phyloP scores from a whole-genome alignment of 179 eudicot genomes.

The Heliamphora pulchella region DNA sequence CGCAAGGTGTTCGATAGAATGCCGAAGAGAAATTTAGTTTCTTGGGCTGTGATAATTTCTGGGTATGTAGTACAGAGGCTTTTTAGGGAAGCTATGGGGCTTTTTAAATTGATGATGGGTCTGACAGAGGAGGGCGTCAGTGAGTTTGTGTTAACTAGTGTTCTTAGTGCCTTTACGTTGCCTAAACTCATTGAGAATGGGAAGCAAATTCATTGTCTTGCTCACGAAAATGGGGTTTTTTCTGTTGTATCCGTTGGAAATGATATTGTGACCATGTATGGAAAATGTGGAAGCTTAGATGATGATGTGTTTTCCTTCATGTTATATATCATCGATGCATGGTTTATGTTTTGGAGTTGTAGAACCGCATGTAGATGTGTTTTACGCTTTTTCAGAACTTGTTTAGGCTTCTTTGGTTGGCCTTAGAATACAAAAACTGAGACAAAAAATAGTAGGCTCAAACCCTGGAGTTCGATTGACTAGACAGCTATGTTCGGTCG shows the following conservation, averaged over 20 bases:
- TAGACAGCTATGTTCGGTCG: too few relatives aligned
- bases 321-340: too few relatives aligned
- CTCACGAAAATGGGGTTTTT: slow-evolving; percentile 34
- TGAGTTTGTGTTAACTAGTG: slow-evolving; percentile 46
- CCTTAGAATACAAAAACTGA: too few relatives aligned
- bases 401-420: too few relatives aligned
- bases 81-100: slow-evolving; percentile 28
- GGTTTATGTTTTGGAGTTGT: too few relatives aligned
- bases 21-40: slow-evolving; percentile 42
- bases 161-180: slow-evolving; percentile 38
- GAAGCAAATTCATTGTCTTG: slow-evolving; percentile 42
- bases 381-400: too few relatives aligned
- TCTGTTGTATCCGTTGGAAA: slow-evolving; percentile 37
- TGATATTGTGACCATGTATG: slow-evolving; percentile 56
- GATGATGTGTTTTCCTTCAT: too few relatives aligned
- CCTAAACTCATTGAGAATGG: slow-evolving; percentile 33
- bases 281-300: slow-evolving; percentile 41
- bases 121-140: slow-evolving; percentile 26
- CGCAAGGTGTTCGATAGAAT: slow-evolving; percentile 42
- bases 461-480: too few relatives aligned
- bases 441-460: too few relatives aligned
- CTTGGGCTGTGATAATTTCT: slow-evolving; percentile 51
- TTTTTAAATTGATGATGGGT: slow-evolving; percentile 37
- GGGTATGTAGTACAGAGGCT: slow-evolving; percentile 37
- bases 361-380: too few relatives aligned